These are phyloP conservation scores for Aspergillus cavernicola DNA, from an alignment of 495 filamentous ascomycete species.

Conservation along the genomic window DNA sequence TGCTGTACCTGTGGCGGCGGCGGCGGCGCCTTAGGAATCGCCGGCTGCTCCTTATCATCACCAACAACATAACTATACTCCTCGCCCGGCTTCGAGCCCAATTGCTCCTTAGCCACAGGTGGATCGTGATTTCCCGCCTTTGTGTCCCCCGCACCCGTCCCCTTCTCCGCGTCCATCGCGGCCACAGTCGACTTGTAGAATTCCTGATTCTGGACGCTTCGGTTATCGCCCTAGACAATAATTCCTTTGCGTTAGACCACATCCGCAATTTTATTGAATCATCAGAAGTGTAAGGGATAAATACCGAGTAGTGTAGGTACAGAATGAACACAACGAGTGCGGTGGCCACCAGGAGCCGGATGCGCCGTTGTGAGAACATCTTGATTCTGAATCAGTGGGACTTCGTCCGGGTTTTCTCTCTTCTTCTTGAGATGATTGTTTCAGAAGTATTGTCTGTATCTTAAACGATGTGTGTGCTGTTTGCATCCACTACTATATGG, in stretches of 20 bases:
- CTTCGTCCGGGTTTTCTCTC: too few relatives aligned
- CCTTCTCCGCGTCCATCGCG: constrained; percentile 43
- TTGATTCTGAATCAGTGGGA: constrained; percentile 10
- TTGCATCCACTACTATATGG: neutral
- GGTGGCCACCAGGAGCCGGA: constrained; percentile 56
- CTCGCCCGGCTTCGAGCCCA: constrained; percentile 32
- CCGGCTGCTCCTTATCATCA: constrained; percentile 46
- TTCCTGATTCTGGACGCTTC: constrained; percentile 42
- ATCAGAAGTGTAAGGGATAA: too few relatives aligned
- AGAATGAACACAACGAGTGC: constrained; percentile 54
- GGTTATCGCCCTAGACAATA: constrained; percentile 36
- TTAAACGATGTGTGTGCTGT: neutral
- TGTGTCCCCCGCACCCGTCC: constrained; percentile 37
- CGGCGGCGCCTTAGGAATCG: constrained; percentile 20
- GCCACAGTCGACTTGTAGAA: constrained; percentile 49
- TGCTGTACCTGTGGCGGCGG: neutral
- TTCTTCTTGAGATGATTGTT: neutral
- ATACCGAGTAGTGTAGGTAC: constrained; percentile 61
- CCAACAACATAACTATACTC: constrained; percentile 30
- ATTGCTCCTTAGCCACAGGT: constrained; percentile 32
- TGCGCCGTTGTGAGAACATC: constrained; percentile 71
- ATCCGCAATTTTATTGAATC: too few relatives aligned
- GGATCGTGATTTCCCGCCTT: constrained; percentile 26
- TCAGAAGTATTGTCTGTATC: neutral
- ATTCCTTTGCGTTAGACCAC: neutral